Evolutionary conservation across 768 basidiomycete species (phyloP), one percentile per base, ranked within the genome.

Genomic region (Hypholoma fasciculare): DNA sequence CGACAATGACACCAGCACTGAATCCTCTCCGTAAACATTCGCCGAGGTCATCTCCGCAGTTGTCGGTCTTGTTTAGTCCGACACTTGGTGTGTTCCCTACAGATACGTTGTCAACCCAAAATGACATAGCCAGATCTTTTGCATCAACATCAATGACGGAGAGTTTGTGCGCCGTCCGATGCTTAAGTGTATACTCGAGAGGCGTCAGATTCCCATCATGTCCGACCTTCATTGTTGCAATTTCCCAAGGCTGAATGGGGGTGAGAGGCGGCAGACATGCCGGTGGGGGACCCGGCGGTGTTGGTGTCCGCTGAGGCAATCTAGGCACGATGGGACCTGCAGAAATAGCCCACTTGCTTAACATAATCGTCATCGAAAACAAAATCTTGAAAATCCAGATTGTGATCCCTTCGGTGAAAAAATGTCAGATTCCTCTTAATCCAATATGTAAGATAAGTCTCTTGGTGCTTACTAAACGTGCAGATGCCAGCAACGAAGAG

Each of bases 181-280:
- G 54, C 50, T 67, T 55, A 16, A 67, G 47, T 11, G 58, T 65
- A 50, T 69, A 69, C 42, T 64, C 57, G 40, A 69, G 38, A 20
- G 68, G 66, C 4, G 59, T 30, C 8, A 62, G 58, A 19, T 60
- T 47, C 11, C 58, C 63, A 17, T 65, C 62, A 1, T 53, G n/a
- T 6, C 64, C 67, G 14, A 63, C 62, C 17, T 56, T 26, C 54
- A 66, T 63, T 3, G 57, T 57, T 16, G 52, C 38, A 26, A 58
- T 58, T 19, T 65, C 49, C 51, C 56, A 65, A 7, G 58, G 48
- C 23, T 62, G 58, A 23, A 57, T 57, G 4, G 38, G 16, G 1
- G 56, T 27, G 13, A n/a, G 11, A 13, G 48, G 47, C 12, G 17
- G 36, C 7, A n/a, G 47, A 23, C 47, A 48, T 16, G 20, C 26